phyloP scores from a whole-genome alignment of 768 basidiomycete species.

The Boletus sensibilis region DNA sequence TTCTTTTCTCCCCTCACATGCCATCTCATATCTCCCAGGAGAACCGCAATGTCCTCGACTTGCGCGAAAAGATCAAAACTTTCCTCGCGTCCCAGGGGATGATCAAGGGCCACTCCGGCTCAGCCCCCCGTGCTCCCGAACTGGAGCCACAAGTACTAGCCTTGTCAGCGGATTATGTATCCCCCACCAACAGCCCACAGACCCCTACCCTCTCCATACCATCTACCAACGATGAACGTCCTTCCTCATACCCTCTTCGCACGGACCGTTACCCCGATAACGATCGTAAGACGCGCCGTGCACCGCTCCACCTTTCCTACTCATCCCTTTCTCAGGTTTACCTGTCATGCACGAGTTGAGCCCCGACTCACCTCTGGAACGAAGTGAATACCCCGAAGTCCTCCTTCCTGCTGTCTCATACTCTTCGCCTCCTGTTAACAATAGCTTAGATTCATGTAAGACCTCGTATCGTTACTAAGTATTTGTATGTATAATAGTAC shows the following conservation, averaged over 20 bases:
- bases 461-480: constrained; percentile 68
- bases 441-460: constrained; percentile 74
- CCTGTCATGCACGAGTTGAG: constrained; percentile 32
- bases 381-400: constrained; percentile 31
- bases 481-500: constrained; percentile 63
- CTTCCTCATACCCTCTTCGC: constrained; percentile 35
- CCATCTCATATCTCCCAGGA: constrained; percentile 46
- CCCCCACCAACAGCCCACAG: constrained; percentile 42
- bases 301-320: neutral
- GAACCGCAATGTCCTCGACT: constrained; percentile 60
- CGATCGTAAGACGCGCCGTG: constrained; percentile 23
- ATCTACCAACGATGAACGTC: constrained; percentile 40
- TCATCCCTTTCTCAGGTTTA: constrained; percentile 21
- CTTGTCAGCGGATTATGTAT: constrained; percentile 44
- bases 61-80: constrained; percentile 76
- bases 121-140: constrained; percentile 57
- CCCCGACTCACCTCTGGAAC: constrained; percentile 34
- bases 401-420: constrained; percentile 30
- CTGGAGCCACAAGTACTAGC: constrained; percentile 54
- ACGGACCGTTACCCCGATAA: constrained; percentile 28
- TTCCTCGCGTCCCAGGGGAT: constrained; percentile 81
- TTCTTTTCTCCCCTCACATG: neutral
- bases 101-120: constrained; percentile 85
- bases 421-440: constrained; percentile 39
- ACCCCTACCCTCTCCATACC: constrained; percentile 49